Base-by-base conservation (phyloP, 805 yeast genomes). In the Peterozyma xylosa region DNA sequence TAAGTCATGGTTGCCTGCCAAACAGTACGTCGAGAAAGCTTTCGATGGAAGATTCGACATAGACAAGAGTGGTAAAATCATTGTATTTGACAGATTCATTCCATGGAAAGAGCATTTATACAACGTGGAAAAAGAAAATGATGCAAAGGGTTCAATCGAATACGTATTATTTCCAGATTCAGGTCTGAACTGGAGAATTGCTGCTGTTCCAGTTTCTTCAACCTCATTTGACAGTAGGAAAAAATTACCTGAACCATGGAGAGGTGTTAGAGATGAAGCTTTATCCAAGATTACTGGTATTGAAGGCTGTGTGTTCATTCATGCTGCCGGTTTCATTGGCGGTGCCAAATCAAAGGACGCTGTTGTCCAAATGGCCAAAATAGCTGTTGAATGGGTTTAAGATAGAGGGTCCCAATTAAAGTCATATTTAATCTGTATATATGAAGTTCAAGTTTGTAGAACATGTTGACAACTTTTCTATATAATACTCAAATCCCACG, bases 271-370 rank as follows among this genome's bases (percentile, higher is more conserved):
- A 60, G 99, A 93, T 59, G 91, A 86, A 30, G 85, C 71, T 35
- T 73, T 93, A 53, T 76, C 85, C 52, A 69, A 79, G 51, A 67
- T 74, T 52, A 70, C 88, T 33, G 96, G 95, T n/a, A 76, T 93
- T 44, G 80, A 77, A 30, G 96, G 86, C 9, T 86, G 96, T 59
- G 78, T 90, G 16, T 93, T 93, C 58, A 80, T 93, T 46, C 99
- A 93, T 55, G 96, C 98, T 37, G 86, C 96, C 36, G 98, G 99
- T 0, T 93, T 93, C 65, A 93, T 93, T 56, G 99, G 99, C 38
- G 99, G 99, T 43, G 87, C 91, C 45, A 72, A 80, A 57, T 74
- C 95, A 18, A 68, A 72, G 50, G 96, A 88, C 42, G 84, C 86
- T 30, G 97, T 82, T 11, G 59, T 88, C 46, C 64, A 76, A 56